These are phyloP conservation scores for Aspergillus sp. DNA, from an alignment of 2,329 filamentous ascomycete species.

Conservation along the genomic window DNA sequence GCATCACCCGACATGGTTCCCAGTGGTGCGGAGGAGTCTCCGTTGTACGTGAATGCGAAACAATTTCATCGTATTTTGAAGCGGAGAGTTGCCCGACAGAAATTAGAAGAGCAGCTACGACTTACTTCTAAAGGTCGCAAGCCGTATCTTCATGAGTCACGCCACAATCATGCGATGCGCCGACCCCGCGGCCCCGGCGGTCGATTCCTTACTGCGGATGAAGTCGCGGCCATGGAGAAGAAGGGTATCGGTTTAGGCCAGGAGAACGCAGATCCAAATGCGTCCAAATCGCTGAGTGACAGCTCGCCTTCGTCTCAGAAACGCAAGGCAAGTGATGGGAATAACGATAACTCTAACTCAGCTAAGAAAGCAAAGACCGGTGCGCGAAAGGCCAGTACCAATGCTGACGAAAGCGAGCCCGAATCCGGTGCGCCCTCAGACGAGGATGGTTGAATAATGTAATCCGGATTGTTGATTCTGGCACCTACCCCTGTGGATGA, in stretches of 20 bases:
- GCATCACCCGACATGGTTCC: conserved; percentile 79
- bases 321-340: conserved; percentile 51
- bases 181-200: conserved; percentile 90
- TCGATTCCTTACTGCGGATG: conserved; percentile 92
- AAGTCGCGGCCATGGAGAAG: conserved; percentile 85
- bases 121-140: conserved; percentile 94
- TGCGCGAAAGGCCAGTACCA: conserved; percentile 43
- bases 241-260: conserved; percentile 40
- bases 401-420: conserved; percentile 54
- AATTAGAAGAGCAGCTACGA: conserved; percentile 86
- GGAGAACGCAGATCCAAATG: conserved; percentile 30
- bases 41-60: conserved; percentile 96
- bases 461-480: conserved; percentile 21
- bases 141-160: conserved; percentile 94
- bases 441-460: conserved; percentile 46
- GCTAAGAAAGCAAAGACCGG: conserved; percentile 53
- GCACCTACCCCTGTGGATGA: conserved; percentile 30
- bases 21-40: conserved; percentile 78
- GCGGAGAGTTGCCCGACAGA: conserved; percentile 86
- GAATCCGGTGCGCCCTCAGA: conserved; percentile 49
- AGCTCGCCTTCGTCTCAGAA: conserved; percentile 45
- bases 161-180: conserved; percentile 98
- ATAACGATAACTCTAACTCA: conserved; percentile 43
- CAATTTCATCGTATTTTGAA: conserved; percentile 98
- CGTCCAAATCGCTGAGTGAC: conserved; percentile 31